Percentiles rank a stretch among this genome's conserved stretches.
Evolutionary conservation across 2,329 filamentous ascomycete species (phyloP).

Genomic region (Penicillium sp.): DNA sequence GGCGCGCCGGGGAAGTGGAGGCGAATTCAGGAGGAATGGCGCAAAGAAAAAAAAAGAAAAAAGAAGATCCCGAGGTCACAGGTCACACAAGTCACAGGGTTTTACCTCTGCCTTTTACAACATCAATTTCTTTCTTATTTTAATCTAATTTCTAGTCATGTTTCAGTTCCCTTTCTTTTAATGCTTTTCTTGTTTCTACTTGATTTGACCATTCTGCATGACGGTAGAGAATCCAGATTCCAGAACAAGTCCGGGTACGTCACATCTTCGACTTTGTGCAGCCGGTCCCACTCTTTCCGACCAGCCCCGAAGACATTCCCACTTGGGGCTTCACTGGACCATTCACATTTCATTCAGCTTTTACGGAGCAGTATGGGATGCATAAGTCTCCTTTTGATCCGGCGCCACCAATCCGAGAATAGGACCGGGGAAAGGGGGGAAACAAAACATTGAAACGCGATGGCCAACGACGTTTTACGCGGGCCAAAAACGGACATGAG

Average conservation of each 20-base stretch:
- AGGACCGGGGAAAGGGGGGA: not conserved
- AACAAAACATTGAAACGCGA: not conserved
- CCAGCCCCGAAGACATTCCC: constrained; percentile 18
- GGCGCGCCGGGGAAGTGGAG: not conserved
- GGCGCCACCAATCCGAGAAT: not conserved
- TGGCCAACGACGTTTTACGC: not conserved
- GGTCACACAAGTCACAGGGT: not conserved
- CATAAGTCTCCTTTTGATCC: constrained; percentile 10
- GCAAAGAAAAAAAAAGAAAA: not conserved
- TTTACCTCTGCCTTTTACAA: constrained; percentile 9
- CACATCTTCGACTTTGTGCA: constrained; percentile 5
- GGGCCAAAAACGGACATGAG: not conserved
- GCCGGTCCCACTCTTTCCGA: constrained; percentile 14
- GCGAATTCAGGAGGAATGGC: constrained; percentile 1
- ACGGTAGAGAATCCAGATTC: not conserved
- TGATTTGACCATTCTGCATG: not conserved
- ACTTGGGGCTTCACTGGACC: constrained; percentile 9
- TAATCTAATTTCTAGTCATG: not conserved
- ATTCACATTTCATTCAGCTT: constrained; percentile 8
- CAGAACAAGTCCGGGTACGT: constrained; percentile 10
- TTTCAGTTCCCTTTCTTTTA: not conserved
- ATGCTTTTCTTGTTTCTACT: not conserved
- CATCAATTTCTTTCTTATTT: not conserved
- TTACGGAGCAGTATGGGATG: not conserved
- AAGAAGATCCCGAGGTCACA: constrained; percentile 9